These are phyloP conservation scores for Verticillium nubilum DNA, from an alignment of 2,329 filamentous ascomycete species.

Conservation along the genomic window DNA sequence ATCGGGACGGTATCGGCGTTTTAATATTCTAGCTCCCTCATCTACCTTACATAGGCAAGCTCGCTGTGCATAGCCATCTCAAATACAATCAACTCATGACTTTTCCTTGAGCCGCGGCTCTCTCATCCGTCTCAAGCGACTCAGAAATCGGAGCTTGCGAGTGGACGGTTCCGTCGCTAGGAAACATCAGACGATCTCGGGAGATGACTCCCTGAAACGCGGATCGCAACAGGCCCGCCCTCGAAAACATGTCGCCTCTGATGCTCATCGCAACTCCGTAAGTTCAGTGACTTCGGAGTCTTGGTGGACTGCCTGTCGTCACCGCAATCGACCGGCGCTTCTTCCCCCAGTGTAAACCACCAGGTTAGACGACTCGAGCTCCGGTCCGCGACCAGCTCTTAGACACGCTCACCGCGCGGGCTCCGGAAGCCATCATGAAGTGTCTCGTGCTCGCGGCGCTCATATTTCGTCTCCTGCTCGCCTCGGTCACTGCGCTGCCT, in stretches of 20 bases:
- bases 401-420: neutral
- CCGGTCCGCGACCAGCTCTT: neutral
- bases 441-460: neutral
- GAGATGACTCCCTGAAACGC: neutral
- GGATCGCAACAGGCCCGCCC: neutral
- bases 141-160: neutral
- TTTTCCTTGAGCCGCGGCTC: too few species aligned
- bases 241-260: neutral
- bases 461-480: neutral
- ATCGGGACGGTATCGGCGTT: neutral
- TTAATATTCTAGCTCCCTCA: too few species aligned
- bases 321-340: neutral
- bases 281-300: neutral
- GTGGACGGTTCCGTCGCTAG: neutral
- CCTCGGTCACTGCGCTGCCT: neutral
- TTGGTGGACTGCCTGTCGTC: neutral
- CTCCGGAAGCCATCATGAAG: neutral
- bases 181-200: neutral
- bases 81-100: too few species aligned
- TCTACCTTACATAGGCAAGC: neutral
- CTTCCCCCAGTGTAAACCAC: neutral
- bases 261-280: neutral
- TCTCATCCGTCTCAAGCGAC: neutral
- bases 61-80: too few species aligned
- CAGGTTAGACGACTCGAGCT: neutral